Conservation (phyloP, 2,329 filamentous ascomycete genomes). For the Nemania sp. region DNA sequence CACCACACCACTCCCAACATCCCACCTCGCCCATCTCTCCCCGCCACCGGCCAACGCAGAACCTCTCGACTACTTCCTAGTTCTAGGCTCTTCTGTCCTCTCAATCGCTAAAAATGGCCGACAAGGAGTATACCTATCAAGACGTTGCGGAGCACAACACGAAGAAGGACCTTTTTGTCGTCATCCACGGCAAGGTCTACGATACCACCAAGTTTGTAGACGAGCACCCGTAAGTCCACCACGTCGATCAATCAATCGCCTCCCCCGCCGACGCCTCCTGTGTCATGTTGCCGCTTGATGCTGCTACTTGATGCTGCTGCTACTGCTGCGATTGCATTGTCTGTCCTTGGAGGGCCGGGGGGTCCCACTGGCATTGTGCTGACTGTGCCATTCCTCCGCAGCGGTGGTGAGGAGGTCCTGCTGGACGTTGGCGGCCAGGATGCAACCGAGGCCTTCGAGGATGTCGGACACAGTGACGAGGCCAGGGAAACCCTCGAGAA, state of each 20-base stretch:
- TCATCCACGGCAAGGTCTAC: conserved; percentile 98
- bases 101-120: conserved; percentile 45
- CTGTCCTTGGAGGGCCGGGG: background rate
- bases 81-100: background rate
- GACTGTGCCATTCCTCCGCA: conserved; percentile 46
- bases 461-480: conserved; percentile 98
- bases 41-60: conserved; percentile 1
- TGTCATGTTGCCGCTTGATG: no score
- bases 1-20: background rate
- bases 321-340: background rate
- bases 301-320: no score
- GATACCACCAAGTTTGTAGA: conserved; percentile 86
- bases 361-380: conserved; percentile 25
- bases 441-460: conserved; percentile 96
- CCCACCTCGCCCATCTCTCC: conserved; percentile 7
- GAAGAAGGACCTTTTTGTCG: conserved; percentile 92
- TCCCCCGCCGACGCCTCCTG: no score
- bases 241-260: conserved; percentile 5
- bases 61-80: background rate
- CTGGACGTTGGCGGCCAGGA: conserved; percentile 96
- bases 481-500: conserved; percentile 89
- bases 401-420: conserved; percentile 97
- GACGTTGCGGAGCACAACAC: conserved; percentile 84
- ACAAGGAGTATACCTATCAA: conserved; percentile 69
- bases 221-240: conserved; percentile 80